Evolutionary conservation across 2,329 filamentous ascomycete genomes (phyloP), one percentile per base, ranked within the genome.

Genomic region (Microsporum canis): DNA sequence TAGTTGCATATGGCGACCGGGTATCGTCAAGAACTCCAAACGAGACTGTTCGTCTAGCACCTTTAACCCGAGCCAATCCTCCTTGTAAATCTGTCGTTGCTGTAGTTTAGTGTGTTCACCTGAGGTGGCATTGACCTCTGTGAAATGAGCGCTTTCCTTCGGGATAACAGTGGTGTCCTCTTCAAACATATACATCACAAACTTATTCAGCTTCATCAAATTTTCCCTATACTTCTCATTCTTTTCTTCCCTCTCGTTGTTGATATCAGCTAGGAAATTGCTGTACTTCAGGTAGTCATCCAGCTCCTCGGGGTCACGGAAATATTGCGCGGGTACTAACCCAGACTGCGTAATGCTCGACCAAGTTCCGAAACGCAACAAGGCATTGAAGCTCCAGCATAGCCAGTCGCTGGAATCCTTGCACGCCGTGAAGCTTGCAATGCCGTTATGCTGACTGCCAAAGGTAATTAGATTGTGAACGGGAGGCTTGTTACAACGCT

Each of bases 311-410:
- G 83, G 82, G 65, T 91, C 84, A 59, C 92, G 87, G 79, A 88
- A 97, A 78, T 99, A 99, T 78, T 99, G 94, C 36, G 94, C 92
- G 0, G 94, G 94, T 3, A 99, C 89, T 6, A 97, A 80, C 17
- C 83, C 83, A 58, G 78, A 79, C 79, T 97, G 94, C 4, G 94
- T 88, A 67, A 87, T 87, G 31, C 75, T 71, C 43, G 83, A 84
- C 89, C 91, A 99, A 1, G 88, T 90, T 68, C 92, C 92, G 49
- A 83, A 83, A 62, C 85, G 84, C 59, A 99, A 78, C 49, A 96
- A 77, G 0, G 84, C 86, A 76, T 92, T 88, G 53, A 89, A 89
- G 31, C 84, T 85, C 64, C 85, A 85, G 77, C 94, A 99, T 2
- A 96, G 71, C 79, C 86, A 88, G 74, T 99, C 92, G 5, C 79